A percentile compares a stretch with the other conserved stretches of the same genome.
Conservation (phyloP, 257 asterid species). For the Solanum megistacrolobum region DNA sequence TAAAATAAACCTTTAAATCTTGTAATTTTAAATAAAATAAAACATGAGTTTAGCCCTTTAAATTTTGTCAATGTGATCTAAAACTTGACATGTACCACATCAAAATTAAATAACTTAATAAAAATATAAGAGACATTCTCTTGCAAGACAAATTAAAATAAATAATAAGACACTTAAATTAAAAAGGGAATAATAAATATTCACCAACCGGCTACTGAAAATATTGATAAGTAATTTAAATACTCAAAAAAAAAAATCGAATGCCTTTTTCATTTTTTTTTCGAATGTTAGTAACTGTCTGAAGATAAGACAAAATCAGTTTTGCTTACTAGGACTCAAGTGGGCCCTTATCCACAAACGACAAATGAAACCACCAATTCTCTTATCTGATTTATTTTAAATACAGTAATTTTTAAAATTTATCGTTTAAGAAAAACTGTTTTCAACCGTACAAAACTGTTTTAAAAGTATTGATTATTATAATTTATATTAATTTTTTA, state of each 20-base stretch:
- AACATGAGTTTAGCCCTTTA: neutral
- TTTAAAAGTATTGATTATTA: neutral
- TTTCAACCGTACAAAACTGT: neutral
- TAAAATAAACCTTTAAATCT: too few relatives aligned
- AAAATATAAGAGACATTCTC: too few relatives aligned
- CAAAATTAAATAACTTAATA: too few relatives aligned
- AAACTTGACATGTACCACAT: neutral
- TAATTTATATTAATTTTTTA: neutral
- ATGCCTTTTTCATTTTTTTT: neutral
- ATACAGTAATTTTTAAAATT: neutral
- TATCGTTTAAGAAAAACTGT: neutral
- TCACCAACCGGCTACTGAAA: neutral
- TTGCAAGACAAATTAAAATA: too few relatives aligned
- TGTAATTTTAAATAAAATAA: too few relatives aligned
- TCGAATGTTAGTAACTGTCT: neutral
- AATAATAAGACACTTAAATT: neutral
- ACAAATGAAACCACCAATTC: neutral
- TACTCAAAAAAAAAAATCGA: neutral
- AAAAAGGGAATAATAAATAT: neutral
- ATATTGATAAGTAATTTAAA: neutral
- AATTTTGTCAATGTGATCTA: too few relatives aligned
- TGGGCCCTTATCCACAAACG: neutral
- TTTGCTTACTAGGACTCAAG: neutral
- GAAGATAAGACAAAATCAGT: neutral
- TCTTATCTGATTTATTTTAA: neutral